Evolutionary conservation across 345 rosid genomes (phyloP), one percentile per base, ranked within the genome.

Genomic region (Rhizophora mangle): DNA sequence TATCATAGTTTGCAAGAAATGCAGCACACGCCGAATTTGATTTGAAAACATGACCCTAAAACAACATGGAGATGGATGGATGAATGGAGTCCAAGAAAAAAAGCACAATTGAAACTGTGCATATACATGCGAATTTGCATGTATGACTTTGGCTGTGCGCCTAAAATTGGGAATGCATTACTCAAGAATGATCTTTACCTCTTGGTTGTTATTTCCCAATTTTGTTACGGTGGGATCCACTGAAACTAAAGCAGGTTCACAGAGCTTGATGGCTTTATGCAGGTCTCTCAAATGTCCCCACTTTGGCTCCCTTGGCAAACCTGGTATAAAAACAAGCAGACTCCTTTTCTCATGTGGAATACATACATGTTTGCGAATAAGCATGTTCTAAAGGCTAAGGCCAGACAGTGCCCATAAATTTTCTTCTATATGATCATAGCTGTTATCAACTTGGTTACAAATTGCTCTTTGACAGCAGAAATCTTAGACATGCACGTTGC

Each of bases 1-100:
- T 64, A 18, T 84, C 85, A 22, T 84, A 84, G 75, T 81, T 84
- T 60, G 85, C 80, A 51, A 84, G 80, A 76, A 84, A 84, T 5
- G 85, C 81, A 0, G 83, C 80, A 49, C 85, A 81, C 0, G 70
- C 60, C 0, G 78, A 62, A 60, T 68, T 71, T 37, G 83, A 37
- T 21, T 65, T 65, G 83, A 73, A 84, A 15, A 81, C 80, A 36
- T 77, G 85, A 81, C 75, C 87, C 87, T 84, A 58, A 34, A 66
- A 26, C 55, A 59, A 6, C 10, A 30, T 13, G 15, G 54, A 31
- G n/a, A 62, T 21, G 4, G 16, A 29, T 36, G 55, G 43, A 16
- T 39, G 24, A 24, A 24, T 24, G 24, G 24, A 24, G 24, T 24
- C 16, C 16, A 19, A 64, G 2, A 4, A 20, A 24, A 6, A 20